Percentiles rank a stretch among this genome's conserved stretches.
Evolutionary conservation across 306 rosid genomes (phyloP).

Genomic region (Oxytropis ochrocephala): DNA sequence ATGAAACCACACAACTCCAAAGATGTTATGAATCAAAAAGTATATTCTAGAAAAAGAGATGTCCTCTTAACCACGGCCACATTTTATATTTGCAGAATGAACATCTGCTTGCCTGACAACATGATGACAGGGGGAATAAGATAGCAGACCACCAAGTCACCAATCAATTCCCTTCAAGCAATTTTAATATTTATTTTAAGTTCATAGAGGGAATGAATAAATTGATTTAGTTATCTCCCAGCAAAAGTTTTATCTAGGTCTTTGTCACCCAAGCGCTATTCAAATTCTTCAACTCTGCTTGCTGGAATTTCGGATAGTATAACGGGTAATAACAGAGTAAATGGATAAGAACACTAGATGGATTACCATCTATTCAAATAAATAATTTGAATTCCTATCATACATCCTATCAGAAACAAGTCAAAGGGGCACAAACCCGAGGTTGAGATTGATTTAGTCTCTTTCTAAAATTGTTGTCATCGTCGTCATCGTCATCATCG

Average conservation of each 20-base stretch:
- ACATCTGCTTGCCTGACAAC: not conserved
- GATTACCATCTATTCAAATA: conserved; percentile 1
- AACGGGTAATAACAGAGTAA: not conserved
- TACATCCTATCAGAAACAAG: conserved; percentile 12
- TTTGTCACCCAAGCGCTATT: not conserved
- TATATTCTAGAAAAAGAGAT: not conserved
- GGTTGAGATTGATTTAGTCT: conserved; percentile 62
- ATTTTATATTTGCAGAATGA: not conserved
- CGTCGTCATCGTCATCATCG: conserved; percentile 57
- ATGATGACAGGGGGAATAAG: not conserved
- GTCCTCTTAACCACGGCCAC: not conserved
- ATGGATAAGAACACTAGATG: not conserved
- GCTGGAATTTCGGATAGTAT: conserved; percentile 4
- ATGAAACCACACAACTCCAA: not conserved
- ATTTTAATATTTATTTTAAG: not conserved
- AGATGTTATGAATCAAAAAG: not conserved
- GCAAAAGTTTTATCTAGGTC: not conserved
- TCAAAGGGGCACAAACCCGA: conserved; percentile 51
- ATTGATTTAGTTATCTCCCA: not conserved
- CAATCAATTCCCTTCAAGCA: not conserved
- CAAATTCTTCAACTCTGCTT: conserved; percentile 8
- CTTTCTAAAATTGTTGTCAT: conserved; percentile 42
- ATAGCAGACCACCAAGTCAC: not conserved
- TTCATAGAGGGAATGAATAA: not conserved
- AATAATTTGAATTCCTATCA: not conserved